A percentile compares a stretch with the other conserved stretches of the same genome.
Conservation (phyloP, 1,284 basidiomycete species). For the Singerocomus inundabilis region DNA sequence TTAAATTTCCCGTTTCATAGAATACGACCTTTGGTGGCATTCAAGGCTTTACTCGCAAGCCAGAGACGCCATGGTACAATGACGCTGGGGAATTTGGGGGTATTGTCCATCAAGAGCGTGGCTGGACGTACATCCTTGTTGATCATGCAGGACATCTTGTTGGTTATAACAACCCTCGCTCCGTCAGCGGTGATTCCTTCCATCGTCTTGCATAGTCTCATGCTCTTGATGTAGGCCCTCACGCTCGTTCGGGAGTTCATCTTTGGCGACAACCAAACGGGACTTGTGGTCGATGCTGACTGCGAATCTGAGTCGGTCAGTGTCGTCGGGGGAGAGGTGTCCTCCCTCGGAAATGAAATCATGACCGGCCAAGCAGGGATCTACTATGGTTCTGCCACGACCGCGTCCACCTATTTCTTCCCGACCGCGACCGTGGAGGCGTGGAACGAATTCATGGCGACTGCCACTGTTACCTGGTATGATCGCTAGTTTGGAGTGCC, state of each 20-base stretch:
- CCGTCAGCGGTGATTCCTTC: conserved; percentile 36
- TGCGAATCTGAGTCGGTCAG: conserved; percentile 18
- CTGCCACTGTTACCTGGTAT: conserved; percentile 6
- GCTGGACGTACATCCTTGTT: conserved; percentile 64
- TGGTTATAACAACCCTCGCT: conserved; percentile 45
- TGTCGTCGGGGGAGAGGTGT: conserved; percentile 58
- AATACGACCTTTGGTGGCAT: conserved; percentile 75
- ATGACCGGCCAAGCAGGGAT: conserved; percentile 52
- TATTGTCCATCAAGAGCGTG: conserved; percentile 69
- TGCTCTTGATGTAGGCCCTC: neutral
- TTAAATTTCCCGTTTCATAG: conserved; percentile 33
- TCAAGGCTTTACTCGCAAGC: conserved; percentile 65
- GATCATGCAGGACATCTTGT: conserved; percentile 59
- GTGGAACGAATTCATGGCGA: conserved; percentile 48
- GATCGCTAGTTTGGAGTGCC: neutral
- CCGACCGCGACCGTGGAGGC: conserved; percentile 54
- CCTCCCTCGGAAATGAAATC: conserved; percentile 42
- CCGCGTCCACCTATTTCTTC: conserved; percentile 49
- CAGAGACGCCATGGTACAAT: conserved; percentile 63
- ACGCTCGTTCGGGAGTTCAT: neutral
- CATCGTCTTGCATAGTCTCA: fast-evolving
- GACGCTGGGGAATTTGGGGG: conserved; percentile 60
- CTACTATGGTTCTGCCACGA: conserved; percentile 49
- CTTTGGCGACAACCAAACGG: neutral
- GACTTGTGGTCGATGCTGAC: conserved; percentile 10